Conservation (phyloP, 306 rosid species). For the Prunus fruticosa region DNA sequence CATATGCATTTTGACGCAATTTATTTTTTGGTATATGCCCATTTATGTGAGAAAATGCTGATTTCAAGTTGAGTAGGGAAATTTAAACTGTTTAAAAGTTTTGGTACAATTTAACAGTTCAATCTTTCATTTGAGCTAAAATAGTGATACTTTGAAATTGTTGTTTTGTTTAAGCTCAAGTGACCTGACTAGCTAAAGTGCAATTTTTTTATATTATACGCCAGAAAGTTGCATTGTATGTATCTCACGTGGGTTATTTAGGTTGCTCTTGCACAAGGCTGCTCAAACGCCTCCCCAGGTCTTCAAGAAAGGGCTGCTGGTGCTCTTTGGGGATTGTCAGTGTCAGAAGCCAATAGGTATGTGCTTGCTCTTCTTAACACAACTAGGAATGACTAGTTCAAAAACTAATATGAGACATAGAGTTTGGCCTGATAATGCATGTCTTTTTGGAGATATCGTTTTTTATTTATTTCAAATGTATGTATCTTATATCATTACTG, state of each 20-base stretch:
- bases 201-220: neutral
- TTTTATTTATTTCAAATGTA: neutral
- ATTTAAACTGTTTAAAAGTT: neutral
- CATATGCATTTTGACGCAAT: neutral
- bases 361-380: neutral
- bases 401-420: neutral
- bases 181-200: neutral
- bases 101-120: neutral
- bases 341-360: constrained; percentile 98
- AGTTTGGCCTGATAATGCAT: neutral
- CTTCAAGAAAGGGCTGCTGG: constrained; percentile 99
- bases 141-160: neutral
- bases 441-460: neutral
- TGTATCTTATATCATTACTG: neutral
- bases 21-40: neutral
- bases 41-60: neutral
- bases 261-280: constrained; percentile 98
- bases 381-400: neutral
- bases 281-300: constrained; percentile 97
- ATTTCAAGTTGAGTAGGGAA: neutral
- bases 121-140: neutral
- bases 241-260: constrained; percentile 38
- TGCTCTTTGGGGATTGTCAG: constrained; percentile 99
- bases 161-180: neutral
- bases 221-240: constrained; percentile 15